These are phyloP conservation scores for Sungouiozyma ichnusensis DNA, from an alignment of 805 yeast species.

Conservation along the genomic window DNA sequence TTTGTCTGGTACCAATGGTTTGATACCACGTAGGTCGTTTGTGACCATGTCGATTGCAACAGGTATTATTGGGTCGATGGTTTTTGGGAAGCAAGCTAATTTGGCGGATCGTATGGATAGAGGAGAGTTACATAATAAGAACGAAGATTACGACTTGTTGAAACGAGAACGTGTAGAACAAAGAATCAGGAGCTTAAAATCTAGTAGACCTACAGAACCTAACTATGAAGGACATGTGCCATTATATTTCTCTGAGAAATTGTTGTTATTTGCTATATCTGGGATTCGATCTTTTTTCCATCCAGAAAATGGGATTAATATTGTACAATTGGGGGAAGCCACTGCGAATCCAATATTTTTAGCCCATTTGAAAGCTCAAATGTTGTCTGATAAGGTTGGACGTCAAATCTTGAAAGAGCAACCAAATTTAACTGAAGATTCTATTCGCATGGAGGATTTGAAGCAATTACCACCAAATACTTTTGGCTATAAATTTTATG, in stretches of 20 bases:
- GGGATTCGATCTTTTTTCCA: conserved; percentile 69
- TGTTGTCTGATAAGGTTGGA: conserved; percentile 71
- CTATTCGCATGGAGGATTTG: conserved; percentile 54
- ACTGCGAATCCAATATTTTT: conserved; percentile 70
- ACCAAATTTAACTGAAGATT: conserved; percentile 71
- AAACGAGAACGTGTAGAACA: conserved; percentile 27
- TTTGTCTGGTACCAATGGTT: neutral
- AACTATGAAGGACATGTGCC: conserved; percentile 75
- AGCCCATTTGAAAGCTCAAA: conserved; percentile 48
- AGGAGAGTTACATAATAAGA: conserved; percentile 24
- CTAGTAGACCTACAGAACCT: conserved; percentile 25
- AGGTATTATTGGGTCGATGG: conserved; percentile 13
- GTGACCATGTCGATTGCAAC: conserved; percentile 7
- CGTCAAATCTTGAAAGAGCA: conserved; percentile 65
- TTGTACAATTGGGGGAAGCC: conserved; percentile 81
- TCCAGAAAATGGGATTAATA: conserved; percentile 65
- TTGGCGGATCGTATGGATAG: conserved; percentile 50
- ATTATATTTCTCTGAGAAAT: conserved; percentile 49
- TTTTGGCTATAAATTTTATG: conserved; percentile 67
- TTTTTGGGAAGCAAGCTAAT: conserved; percentile 35
- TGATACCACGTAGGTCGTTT: neutral
- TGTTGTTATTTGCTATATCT: conserved; percentile 56
- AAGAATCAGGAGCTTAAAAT: conserved; percentile 12
- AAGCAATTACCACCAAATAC: conserved; percentile 53
- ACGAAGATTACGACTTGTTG: conserved; percentile 28